Evolutionary conservation across 106 monocot genomes (phyloP).

Genomic region (Dendrobium chrysotoxum): DNA sequence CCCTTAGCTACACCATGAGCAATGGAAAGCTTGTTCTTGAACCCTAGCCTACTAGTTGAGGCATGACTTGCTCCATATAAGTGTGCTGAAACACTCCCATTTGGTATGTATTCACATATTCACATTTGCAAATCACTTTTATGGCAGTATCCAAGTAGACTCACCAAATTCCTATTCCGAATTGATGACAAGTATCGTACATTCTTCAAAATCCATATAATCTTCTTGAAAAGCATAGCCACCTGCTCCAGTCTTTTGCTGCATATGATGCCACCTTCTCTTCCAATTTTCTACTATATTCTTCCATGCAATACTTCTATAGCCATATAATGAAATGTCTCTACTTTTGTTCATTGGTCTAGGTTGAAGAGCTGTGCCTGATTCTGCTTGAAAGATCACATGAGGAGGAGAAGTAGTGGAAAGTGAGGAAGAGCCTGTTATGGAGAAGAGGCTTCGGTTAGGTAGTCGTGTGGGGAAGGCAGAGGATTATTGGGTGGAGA

Average conservation of each 20-base stretch:
- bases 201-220: background rate
- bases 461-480: too few species aligned
- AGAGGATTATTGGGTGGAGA: too few species aligned
- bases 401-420: too few species aligned
- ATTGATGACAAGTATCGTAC: slow-evolving; percentile 61
- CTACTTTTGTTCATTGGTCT: slow-evolving; percentile 14
- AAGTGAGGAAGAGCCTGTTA: too few species aligned
- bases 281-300: slow-evolving; percentile 14
- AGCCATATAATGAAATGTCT: slow-evolving; percentile 25
- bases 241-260: background rate
- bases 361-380: background rate
- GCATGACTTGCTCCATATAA: slow-evolving; percentile 70
- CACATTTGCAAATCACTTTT: slow-evolving; percentile 80
- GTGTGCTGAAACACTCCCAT: slow-evolving; percentile 77
- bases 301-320: slow-evolving; percentile 38
- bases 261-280: slow-evolving; percentile 9
- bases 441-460: too few species aligned
- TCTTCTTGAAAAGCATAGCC: slow-evolving; percentile 6
- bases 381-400: background rate
- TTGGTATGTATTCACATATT: slow-evolving; percentile 85
- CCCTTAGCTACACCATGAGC: slow-evolving; percentile 91
- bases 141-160: slow-evolving; percentile 86
- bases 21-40: slow-evolving; percentile 92
- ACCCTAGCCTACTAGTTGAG: slow-evolving; percentile 54
- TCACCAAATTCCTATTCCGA: slow-evolving; percentile 80